These are phyloP conservation scores for Amaranthus cruentus DNA, from an alignment of 148 eudicot genomes.

Conservation along the genomic window DNA sequence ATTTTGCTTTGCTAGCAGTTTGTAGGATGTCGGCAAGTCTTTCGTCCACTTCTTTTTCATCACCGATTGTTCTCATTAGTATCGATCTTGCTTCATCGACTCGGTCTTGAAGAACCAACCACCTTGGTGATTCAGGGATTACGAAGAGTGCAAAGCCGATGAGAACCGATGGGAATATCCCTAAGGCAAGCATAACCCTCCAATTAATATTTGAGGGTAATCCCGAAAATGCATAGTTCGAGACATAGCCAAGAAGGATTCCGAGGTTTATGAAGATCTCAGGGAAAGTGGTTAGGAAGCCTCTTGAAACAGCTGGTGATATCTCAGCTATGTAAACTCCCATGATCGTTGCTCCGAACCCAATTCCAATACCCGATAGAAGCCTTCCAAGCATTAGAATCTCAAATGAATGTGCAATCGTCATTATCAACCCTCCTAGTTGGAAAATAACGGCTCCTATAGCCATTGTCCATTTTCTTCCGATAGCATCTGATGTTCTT, in stretches of 20 bases:
- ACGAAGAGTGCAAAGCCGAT: conserved; percentile 63
- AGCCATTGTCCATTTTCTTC: conserved; percentile 51
- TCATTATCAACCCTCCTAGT: conserved; percentile 35
- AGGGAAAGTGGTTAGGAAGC: conserved; percentile 43
- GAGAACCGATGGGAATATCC: conserved; percentile 66
- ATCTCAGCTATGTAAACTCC: conserved; percentile 46
- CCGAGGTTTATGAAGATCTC: conserved; percentile 40
- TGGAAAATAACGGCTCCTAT: conserved; percentile 35
- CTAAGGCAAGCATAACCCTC: conserved; percentile 74
- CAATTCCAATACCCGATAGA: conserved; percentile 39
- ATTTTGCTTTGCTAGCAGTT: conserved; percentile 39
- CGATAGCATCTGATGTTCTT: conserved; percentile 40
- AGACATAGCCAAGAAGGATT: conserved; percentile 40
- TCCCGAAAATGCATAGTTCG: conserved; percentile 45
- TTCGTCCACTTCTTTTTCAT: conserved; percentile 59
- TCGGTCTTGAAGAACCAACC: conserved; percentile 67
- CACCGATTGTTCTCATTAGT: conserved; percentile 51
- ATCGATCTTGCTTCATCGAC: conserved; percentile 62
- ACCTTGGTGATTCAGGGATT: conserved; percentile 87
- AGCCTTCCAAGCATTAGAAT: conserved; percentile 39
- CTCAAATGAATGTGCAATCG: conserved; percentile 28
- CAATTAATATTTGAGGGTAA: conserved; percentile 30
- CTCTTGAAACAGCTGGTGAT: conserved; percentile 37
- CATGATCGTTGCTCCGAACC: conserved; percentile 34
- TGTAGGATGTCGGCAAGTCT: conserved; percentile 62